These are phyloP conservation scores for Fusarium beomiforme DNA, from an alignment of 2,329 filamentous ascomycete genomes.

Conservation along the genomic window DNA sequence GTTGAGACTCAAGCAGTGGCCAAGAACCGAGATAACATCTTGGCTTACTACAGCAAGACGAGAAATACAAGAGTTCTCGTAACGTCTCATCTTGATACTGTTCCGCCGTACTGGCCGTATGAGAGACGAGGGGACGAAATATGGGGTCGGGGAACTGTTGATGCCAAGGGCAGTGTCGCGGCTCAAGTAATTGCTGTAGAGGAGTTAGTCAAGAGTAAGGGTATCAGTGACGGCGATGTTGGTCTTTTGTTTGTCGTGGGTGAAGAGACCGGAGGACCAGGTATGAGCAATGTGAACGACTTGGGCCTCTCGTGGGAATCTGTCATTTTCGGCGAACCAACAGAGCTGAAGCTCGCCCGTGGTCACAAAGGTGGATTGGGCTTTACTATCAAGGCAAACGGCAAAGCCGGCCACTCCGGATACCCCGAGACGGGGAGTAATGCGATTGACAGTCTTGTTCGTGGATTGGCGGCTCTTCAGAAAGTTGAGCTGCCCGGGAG, in stretches of 20 bases:
- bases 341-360: background rate
- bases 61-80: background rate
- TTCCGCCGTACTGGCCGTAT: slow-evolving; percentile 6
- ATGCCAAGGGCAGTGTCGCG: background rate
- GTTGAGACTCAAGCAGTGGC: background rate
- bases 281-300: background rate
- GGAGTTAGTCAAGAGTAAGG: fast-evolving
- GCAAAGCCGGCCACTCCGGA: slow-evolving; percentile 3
- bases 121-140: slow-evolving; percentile 6
- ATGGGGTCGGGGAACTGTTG: slow-evolving; percentile 1
- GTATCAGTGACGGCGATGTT: background rate
- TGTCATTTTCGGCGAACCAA: slow-evolving; percentile 5
- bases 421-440: slow-evolving; percentile 5
- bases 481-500: background rate
- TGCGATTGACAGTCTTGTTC: slow-evolving; percentile 7
- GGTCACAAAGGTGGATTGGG: slow-evolving; percentile 1
- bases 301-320: slow-evolving; percentile 2
- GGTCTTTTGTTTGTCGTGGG: background rate
- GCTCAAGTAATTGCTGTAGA: background rate
- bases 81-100: slow-evolving; percentile 9
- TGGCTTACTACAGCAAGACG: background rate
- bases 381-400: background rate
- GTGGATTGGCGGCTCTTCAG: background rate
- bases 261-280: background rate
- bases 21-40: background rate